These are phyloP conservation scores for Paralagenidium karlingii DNA, from an alignment of 352 stramenopile species.

Conservation along the genomic window DNA sequence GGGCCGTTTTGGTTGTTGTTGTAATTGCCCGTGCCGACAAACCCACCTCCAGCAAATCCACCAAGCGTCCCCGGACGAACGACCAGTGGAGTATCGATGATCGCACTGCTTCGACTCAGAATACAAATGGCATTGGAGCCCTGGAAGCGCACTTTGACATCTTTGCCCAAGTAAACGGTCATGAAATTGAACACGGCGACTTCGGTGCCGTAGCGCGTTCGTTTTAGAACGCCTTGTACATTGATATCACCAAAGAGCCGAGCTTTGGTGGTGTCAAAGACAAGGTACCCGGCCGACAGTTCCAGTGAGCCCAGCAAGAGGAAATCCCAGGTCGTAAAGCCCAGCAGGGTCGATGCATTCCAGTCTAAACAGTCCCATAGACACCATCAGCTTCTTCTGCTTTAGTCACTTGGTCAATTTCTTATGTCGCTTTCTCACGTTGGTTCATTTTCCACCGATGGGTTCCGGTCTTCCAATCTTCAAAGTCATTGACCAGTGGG, in stretches of 20 bases:
- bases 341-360: slow-evolving; percentile 4
- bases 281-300: slow-evolving; percentile 53
- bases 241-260: slow-evolving; percentile 41
- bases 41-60: slow-evolving; percentile 87
- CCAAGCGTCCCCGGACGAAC: slow-evolving; percentile 82
- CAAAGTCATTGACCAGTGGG: slow-evolving; percentile 88
- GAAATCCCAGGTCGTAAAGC: slow-evolving; percentile 51
- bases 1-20: slow-evolving; percentile 92
- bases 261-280: slow-evolving; percentile 61
- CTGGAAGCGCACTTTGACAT: slow-evolving; percentile 77
- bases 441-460: slow-evolving; percentile 53
- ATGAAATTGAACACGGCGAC: slow-evolving; percentile 95
- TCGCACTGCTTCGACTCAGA: slow-evolving; percentile 83
- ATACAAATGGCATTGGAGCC: slow-evolving; percentile 82
- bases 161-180: slow-evolving; percentile 78
- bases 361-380: slow-evolving; percentile 4
- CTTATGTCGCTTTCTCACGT: no score
- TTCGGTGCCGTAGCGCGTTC: slow-evolving; percentile 62
- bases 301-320: slow-evolving; percentile 62
- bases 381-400: not conserved
- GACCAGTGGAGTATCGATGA: slow-evolving; percentile 82
- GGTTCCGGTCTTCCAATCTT: slow-evolving; percentile 91
- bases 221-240: slow-evolving; percentile 38
- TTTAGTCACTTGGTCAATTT: no score
- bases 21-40: slow-evolving; percentile 34